Conservation (phyloP, 768 basidiomycete species). For the Macrolepiota fuliginosa region DNA sequence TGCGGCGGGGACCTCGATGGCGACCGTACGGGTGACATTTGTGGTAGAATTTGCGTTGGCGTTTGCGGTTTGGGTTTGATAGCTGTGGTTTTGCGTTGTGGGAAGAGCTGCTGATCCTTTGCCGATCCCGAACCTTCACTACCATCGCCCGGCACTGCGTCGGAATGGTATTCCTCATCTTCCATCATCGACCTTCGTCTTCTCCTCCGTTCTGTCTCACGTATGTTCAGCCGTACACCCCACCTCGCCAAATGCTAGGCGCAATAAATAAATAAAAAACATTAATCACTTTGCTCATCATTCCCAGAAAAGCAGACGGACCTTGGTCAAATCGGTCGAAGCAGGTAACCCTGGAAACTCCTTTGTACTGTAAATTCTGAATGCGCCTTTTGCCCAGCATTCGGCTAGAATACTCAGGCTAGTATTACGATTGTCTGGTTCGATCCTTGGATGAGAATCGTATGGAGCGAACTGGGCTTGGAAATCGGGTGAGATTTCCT, state of each 20-base stretch:
- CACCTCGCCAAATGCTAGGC: conserved; percentile 46
- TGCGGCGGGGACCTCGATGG: not conserved
- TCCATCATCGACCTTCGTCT: conserved; percentile 25
- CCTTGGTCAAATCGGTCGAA: conserved; percentile 69
- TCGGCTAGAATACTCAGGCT: conserved; percentile 53
- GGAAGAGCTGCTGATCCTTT: not conserved
- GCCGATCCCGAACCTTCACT: not conserved
- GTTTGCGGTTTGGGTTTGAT: not conserved
- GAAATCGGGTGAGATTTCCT: not conserved
- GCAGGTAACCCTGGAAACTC: conserved; percentile 67
- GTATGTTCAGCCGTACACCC: conserved; percentile 57
- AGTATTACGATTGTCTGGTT: conserved; percentile 18
- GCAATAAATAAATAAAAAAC: not conserved
- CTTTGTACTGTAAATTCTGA: conserved; percentile 69
- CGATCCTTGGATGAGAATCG: conserved; percentile 4
- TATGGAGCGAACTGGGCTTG: conserved; percentile 5
- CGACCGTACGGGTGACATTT: not conserved
- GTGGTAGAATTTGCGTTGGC: not conserved
- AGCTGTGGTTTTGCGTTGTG: not conserved
- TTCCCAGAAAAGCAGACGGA: conserved; percentile 23
- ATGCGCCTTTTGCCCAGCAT: conserved; percentile 54
- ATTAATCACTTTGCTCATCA: not conserved
- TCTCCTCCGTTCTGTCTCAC: conserved; percentile 55
- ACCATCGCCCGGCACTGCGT: not conserved
- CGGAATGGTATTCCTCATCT: conserved; percentile 7